These are phyloP conservation scores for Tripterygium wilfordii DNA, from an alignment of 177 flowering plant species.

Conservation along the genomic window DNA sequence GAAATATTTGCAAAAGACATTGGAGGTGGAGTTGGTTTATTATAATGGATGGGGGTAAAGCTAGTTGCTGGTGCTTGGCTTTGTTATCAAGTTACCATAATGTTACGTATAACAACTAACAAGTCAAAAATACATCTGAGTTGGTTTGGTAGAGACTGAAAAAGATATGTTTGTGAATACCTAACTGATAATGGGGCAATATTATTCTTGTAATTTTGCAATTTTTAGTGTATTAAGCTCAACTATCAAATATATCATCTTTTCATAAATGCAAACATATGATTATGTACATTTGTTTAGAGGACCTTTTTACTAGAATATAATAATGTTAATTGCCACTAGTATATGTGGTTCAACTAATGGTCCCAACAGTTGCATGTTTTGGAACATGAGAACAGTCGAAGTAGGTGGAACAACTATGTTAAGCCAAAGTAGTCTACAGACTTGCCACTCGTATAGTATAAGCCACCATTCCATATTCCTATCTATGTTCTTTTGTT, in stretches of 20 bases:
- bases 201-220: not conserved
- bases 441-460: slow-evolving; percentile 43
- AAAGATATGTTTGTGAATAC: not conserved
- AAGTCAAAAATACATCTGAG: slow-evolving; percentile 11
- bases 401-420: slow-evolving; percentile 23
- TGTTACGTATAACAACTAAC: slow-evolving; percentile 22
- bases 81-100: slow-evolving; percentile 43
- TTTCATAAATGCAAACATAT: no score
- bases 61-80: slow-evolving; percentile 22
- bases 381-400: slow-evolving; percentile 5
- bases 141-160: slow-evolving; percentile 26
- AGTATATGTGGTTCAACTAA: slow-evolving; percentile 1
- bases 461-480: slow-evolving; percentile 25
- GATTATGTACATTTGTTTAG: no score
- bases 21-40: slow-evolving; percentile 23
- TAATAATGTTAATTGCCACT: no score
- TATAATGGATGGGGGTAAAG: slow-evolving; percentile 31
- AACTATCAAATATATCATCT: no score
- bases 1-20: slow-evolving; percentile 4
- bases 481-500: not conserved
- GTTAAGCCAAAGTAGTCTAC: no score
- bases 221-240: no score
- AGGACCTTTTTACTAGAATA: no score
- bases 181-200: not conserved
- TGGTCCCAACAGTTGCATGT: not conserved